Percentiles rank a stretch among this genome's conserved stretches.
phyloP scores from a whole-genome alignment of 139 green algal genomes.

The Chlamydomonas asymmetrica region DNA sequence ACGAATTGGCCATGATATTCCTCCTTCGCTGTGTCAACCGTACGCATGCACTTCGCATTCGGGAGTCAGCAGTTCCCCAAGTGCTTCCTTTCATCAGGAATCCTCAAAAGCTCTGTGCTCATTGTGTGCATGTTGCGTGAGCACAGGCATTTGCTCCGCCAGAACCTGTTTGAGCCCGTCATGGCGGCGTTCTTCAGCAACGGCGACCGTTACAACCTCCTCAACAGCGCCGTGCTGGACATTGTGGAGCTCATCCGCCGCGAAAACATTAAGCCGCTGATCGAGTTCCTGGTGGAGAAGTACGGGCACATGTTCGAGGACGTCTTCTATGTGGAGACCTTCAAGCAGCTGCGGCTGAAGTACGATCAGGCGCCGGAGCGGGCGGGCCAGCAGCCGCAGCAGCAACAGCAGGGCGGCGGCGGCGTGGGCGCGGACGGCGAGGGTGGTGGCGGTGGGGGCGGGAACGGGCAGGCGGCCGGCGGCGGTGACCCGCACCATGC shows the following conservation, averaged over 20 bases:
- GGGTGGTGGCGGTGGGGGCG: neutral
- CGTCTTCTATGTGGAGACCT: constrained; percentile 86
- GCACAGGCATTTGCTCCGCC: constrained; percentile 69
- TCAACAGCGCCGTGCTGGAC: constrained; percentile 82
- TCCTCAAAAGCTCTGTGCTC: no score
- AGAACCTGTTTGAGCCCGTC: constrained; percentile 84
- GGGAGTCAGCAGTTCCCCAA: no score
- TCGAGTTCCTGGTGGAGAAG: constrained; percentile 71
- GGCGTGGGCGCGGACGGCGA: neutral
- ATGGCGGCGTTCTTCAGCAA: constrained; percentile 85
- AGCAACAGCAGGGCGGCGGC: neutral
- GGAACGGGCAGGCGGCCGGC: no score
- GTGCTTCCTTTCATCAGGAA: no score
- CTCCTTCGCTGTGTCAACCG: no score
- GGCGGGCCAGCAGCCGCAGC: neutral
- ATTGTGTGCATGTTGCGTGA: no score
- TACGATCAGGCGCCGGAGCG: constrained; percentile 70
- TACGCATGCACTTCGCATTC: no score
- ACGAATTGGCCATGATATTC: no score
- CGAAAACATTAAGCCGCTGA: constrained; percentile 80
- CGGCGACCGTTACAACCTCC: constrained; percentile 84
- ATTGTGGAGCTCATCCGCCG: constrained; percentile 79
- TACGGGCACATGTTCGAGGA: constrained; percentile 51
- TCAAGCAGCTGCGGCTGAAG: constrained; percentile 72
- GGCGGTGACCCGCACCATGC: neutral